phyloP scores from a whole-genome alignment of 2,329 filamentous ascomycete species.

The Fusarium sp. region DNA sequence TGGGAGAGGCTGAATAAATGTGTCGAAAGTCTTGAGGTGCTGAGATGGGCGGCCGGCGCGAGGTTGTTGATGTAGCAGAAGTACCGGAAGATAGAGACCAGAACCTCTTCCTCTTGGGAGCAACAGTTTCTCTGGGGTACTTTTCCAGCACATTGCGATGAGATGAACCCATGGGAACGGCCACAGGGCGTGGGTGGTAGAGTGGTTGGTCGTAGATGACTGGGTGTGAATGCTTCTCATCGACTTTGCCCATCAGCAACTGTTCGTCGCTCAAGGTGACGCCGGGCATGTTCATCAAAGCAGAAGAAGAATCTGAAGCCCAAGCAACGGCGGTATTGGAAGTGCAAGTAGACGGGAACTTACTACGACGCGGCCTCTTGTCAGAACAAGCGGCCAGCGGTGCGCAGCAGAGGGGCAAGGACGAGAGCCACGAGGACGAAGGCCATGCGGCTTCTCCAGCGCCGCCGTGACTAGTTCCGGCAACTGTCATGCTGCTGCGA shows the following conservation, averaged over 20 bases:
- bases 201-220: conserved; percentile 47
- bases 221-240: conserved; percentile 45
- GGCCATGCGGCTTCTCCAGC: conserved; percentile 53
- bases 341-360: conserved; percentile 47
- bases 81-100: conserved; percentile 56
- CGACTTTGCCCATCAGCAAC: conserved; percentile 50
- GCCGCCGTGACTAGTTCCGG: conserved; percentile 54
- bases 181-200: conserved; percentile 46
- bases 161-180: conserved; percentile 35
- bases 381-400: conserved; percentile 54
- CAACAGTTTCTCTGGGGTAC: conserved; percentile 54
- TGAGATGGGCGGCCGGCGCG: conserved; percentile 69
- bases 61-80: conserved; percentile 45
- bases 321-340: conserved; percentile 31
- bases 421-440: conserved; percentile 59
- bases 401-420: conserved; percentile 60
- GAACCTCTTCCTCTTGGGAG: conserved; percentile 61
- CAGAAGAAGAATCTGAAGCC: conserved; percentile 38
- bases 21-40: conserved; percentile 71
- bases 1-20: conserved; percentile 62
- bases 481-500: conserved; percentile 54
- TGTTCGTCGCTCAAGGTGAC: conserved; percentile 44
- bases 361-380: conserved; percentile 56
- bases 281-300: conserved; percentile 42
- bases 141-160: conserved; percentile 36